These are phyloP conservation scores for Scutellaria minor DNA, from an alignment of 257 asterid species.

Conservation along the genomic window DNA sequence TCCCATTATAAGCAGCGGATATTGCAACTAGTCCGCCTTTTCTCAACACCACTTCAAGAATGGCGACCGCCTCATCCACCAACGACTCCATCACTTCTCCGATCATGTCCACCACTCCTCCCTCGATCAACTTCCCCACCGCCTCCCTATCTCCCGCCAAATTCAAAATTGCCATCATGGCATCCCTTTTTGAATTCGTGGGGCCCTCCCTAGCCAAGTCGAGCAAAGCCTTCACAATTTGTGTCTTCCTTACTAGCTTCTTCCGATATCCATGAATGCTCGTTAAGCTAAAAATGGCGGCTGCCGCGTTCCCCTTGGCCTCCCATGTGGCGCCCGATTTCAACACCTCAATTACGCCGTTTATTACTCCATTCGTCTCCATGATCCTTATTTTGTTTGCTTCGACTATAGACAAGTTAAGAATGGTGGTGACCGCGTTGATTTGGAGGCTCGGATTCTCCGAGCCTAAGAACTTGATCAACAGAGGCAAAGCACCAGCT, in stretches of 20 bases:
- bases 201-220: slow-evolving; percentile 72
- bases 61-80: slow-evolving; percentile 73
- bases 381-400: slow-evolving; percentile 72
- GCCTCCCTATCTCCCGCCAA: slow-evolving; percentile 78
- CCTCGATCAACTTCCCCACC: slow-evolving; percentile 69
- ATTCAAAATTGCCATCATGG: slow-evolving; percentile 79
- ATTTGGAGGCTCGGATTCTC: slow-evolving; percentile 75
- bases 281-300: slow-evolving; percentile 76
- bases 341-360: slow-evolving; percentile 75
- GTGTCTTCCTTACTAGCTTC: slow-evolving; percentile 62
- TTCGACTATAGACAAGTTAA: slow-evolving; percentile 80
- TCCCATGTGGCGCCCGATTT: slow-evolving; percentile 88
- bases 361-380: slow-evolving; percentile 77
- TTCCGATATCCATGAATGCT: slow-evolving; percentile 62
- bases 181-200: slow-evolving; percentile 62
- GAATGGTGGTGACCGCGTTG: slow-evolving; percentile 82
- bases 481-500: slow-evolving; percentile 73
- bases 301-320: slow-evolving; percentile 94
- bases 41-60: slow-evolving; percentile 80
- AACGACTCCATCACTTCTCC: slow-evolving; percentile 59
- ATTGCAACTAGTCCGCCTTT: slow-evolving; percentile 73
- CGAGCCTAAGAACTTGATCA: slow-evolving; percentile 59
- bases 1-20: slow-evolving; percentile 53
- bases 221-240: slow-evolving; percentile 68
- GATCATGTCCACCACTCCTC: slow-evolving; percentile 72